These are phyloP conservation scores for Francoa sonchifolia DNA, from an alignment of 441 rosid genomes.

Conservation along the genomic window DNA sequence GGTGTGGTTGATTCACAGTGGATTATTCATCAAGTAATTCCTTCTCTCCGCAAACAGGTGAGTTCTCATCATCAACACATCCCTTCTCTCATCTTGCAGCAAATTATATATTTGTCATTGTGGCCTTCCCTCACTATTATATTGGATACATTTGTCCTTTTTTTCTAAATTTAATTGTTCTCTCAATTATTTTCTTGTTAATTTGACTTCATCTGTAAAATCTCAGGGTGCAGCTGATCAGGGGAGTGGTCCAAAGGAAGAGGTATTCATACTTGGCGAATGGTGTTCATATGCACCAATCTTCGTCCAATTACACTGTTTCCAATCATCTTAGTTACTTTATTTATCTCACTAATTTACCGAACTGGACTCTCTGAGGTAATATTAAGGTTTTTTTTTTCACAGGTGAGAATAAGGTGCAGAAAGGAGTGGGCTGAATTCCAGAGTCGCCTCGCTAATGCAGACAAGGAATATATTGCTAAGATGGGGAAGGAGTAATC, in stretches of 20 bases:
- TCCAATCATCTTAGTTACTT: neutral
- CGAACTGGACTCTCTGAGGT: neutral
- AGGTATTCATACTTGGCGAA: conserved; percentile 35
- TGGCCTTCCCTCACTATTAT: neutral
- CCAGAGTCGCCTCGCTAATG: conserved; percentile 39
- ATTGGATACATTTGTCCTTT: neutral
- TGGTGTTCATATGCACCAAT: no score
- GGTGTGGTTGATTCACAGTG: conserved; percentile 80
- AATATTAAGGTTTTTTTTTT: conserved; percentile 1
- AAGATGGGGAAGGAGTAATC: conserved; percentile 20
- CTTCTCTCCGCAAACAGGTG: conserved; percentile 64
- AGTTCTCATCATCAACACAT: conserved; percentile 9
- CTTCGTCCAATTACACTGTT: neutral
- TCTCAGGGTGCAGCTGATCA: conserved; percentile 38
- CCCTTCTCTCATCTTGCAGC: neutral
- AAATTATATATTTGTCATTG: neutral
- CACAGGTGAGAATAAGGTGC: conserved; percentile 56
- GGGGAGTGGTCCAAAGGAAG: conserved; percentile 62
- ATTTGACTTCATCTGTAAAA: conserved; percentile 7
- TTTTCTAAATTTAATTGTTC: no score
- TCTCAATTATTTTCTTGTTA: conserved; percentile 8
- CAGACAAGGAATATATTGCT: conserved; percentile 38
- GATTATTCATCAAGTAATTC: conserved; percentile 67
- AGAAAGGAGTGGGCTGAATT: conserved; percentile 52
- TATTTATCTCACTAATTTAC: neutral